A percentile compares a stretch with the other conserved stretches of the same genome.
phyloP scores from a whole-genome alignment of 176 grass and related monocot species.

The Phoenix roebelenii region DNA sequence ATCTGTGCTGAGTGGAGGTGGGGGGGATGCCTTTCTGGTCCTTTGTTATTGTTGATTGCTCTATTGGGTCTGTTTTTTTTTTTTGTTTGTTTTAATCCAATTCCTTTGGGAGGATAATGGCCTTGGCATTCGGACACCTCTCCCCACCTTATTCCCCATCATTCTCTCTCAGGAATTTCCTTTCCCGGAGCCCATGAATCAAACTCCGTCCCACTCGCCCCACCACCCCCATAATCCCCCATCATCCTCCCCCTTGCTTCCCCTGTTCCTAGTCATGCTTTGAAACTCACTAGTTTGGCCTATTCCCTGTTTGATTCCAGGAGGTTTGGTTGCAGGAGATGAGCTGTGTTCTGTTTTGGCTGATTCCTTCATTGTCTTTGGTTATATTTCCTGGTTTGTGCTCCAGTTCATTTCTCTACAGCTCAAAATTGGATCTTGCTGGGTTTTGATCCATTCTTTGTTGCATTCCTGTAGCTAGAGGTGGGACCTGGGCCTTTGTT shows the following conservation, averaged over 20 bases:
- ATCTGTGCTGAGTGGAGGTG: constrained; percentile 2
- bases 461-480: too few relatives aligned
- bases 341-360: too few relatives aligned
- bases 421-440: constrained; percentile 1
- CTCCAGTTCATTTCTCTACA: not conserved
- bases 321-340: too few relatives aligned
- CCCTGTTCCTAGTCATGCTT: too few relatives aligned
- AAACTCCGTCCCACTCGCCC: constrained; percentile 3
- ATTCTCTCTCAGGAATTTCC: constrained; percentile 5
- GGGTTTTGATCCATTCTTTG: not conserved
- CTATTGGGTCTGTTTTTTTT: not conserved
- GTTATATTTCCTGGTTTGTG: not conserved
- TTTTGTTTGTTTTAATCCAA: not conserved
- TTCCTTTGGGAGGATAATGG: constrained; percentile 19
- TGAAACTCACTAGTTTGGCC: too few relatives aligned
- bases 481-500: too few relatives aligned
- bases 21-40: too few relatives aligned
- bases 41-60: constrained; percentile 12
- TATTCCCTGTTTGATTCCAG: too few relatives aligned
- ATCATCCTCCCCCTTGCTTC: not conserved
- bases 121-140: not conserved
- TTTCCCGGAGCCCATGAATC: constrained; percentile 31
- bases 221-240: too few relatives aligned
- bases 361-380: too few relatives aligned
- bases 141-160: not conserved